Evolutionary conservation across 2,329 filamentous ascomycete species (phyloP).

Genomic region (Aspergillus terreus): DNA sequence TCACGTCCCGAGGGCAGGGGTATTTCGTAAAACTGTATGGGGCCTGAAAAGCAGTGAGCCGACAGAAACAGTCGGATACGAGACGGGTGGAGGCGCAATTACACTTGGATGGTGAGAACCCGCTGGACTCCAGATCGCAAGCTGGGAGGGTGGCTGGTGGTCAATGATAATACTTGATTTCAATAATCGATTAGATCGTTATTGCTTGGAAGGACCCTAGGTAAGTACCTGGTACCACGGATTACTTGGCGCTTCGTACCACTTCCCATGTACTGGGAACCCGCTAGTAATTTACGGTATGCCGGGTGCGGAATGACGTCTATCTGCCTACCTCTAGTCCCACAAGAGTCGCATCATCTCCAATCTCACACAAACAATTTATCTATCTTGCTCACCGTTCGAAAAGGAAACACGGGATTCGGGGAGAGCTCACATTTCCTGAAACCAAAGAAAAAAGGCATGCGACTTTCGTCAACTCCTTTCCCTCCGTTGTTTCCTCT

Average conservation of each 20-base stretch:
- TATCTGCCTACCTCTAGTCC: constrained; percentile 3
- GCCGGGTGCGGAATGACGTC: constrained; percentile 24
- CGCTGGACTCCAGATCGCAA: no score
- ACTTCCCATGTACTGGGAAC: background rate
- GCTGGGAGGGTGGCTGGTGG: no score
- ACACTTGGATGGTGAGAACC: no score
- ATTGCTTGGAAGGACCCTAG: no score
- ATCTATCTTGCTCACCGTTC: background rate
- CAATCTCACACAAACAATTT: background rate
- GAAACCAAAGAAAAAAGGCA: constrained; percentile 14
- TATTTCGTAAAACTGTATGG: no score
- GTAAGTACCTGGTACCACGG: no score
- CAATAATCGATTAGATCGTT: no score
- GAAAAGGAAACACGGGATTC: background rate
- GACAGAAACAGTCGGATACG: no score
- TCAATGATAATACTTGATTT: no score
- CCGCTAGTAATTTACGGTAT: background rate
- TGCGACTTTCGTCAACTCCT: constrained; percentile 17
- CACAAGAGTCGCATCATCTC: background rate
- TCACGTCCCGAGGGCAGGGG: background rate
- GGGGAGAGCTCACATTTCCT: background rate
- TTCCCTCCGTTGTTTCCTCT: constrained; percentile 15
- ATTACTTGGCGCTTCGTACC: no score
- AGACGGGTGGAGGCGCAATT: no score
- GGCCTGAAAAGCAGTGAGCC: no score